Base-by-base conservation (phyloP, 2,329 filamentous ascomycete genomes). In the Nigrospora osmanthi region DNA sequence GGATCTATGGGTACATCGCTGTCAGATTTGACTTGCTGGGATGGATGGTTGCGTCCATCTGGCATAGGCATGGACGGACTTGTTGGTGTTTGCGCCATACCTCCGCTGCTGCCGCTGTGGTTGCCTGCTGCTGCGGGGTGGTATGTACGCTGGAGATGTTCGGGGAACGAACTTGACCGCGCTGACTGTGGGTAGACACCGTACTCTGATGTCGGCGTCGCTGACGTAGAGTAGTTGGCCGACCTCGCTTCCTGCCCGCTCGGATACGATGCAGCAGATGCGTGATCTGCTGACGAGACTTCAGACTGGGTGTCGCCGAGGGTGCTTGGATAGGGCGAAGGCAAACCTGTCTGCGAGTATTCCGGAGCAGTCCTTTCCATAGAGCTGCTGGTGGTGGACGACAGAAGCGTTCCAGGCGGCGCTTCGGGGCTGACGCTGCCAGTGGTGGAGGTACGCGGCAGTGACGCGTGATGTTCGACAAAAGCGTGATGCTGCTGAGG, bases 1-100 rank as follows among this genome's bases (percentile, higher is more conserved):
- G 90, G 89, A 94, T 96, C 91, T 96, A 95, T 90, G 85, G 89
- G 89, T 76, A 94, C 82, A 83, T 89, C 85, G 80, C 79, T 80
- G 89, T 95, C 87, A 95, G 90, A 94, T 71, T 89, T 90, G 72
- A 84, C 78, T 77, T 81, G 76, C 67, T 78, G 75, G 73, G 80
- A 77, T 74, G 83, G 84, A 83, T 86, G 81, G 78, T 76, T 84
- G 73, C 78, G 75, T 64, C 69, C 86, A 88, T 89, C 86, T 79
- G 83, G 79, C 75, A 87, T 75, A 82, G 85, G 78, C 78, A 88
- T 80, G 72, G 88, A 95, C 89, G 88, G 87, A 95, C 90, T 95
- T 85, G 88, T 88, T 85, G 89, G 71, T 72, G 76, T 81, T 88
- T 95, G 89, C 81, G 90, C 89, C 90, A 96, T 96, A 83, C 84